Evolutionary conservation across 208 protist genomes (phyloP).

Genomic region (Acanthamoeba healyi): DNA sequence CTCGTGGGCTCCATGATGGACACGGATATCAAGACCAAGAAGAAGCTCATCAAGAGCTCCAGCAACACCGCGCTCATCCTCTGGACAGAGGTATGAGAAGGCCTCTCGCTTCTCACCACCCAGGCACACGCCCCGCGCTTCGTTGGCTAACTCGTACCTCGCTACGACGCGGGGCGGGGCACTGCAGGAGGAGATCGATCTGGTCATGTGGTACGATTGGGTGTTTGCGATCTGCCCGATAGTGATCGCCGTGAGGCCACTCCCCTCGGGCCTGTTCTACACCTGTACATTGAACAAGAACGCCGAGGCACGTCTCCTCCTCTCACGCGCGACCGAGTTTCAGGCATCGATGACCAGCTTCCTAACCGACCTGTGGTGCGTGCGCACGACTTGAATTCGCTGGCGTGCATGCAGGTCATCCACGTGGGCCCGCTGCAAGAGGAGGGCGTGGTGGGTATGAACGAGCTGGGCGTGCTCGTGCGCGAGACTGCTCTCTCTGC

Average conservation of each 20-base stretch:
- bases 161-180: background rate
- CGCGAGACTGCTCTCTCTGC: conserved; percentile 38
- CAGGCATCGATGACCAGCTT: too few species aligned
- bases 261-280: conserved; percentile 62
- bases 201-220: conserved; percentile 38
- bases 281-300: conserved; percentile 46
- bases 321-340: too few species aligned
- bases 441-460: conserved; percentile 2
- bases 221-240: conserved; percentile 10
- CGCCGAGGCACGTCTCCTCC: background rate
- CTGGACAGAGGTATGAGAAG: conserved; percentile 36
- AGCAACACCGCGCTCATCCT: conserved; percentile 15
- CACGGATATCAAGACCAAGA: conserved; percentile 18
- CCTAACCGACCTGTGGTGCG: too few species aligned
- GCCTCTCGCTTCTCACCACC: background rate
- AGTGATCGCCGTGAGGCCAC: conserved; percentile 34
- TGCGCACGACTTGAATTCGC: too few species aligned
- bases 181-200: conserved; percentile 42
- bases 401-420: background rate
- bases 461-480: conserved; percentile 12
- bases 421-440: conserved; percentile 54
- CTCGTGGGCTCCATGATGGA: conserved; percentile 17
- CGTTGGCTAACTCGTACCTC: too few species aligned
- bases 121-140: too few species aligned
- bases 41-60: conserved; percentile 50